Percentiles rank a stretch among this genome's conserved stretches.
phyloP scores from a whole-genome alignment of 2,329 filamentous ascomycete species.

The Paracoccidioides lutzii region DNA sequence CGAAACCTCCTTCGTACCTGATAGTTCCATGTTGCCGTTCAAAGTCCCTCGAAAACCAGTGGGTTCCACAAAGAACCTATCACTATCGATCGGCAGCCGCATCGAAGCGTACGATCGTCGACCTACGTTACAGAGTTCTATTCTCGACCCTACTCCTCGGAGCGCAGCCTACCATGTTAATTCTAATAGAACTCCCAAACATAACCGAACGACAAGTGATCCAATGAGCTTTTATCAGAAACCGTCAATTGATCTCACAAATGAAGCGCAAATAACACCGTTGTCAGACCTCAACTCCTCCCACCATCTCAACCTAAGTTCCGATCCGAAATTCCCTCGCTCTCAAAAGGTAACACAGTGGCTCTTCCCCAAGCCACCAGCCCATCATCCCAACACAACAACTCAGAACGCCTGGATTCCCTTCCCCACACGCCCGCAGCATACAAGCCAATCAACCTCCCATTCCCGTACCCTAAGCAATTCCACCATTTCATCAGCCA shows the following conservation, averaged over 20 bases:
- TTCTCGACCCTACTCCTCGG: conserved; percentile 16
- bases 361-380: conserved; percentile 15
- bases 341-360: conserved; percentile 21
- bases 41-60: conserved; percentile 26
- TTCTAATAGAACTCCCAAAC: background rate
- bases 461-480: conserved; percentile 23
- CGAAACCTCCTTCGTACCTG: conserved; percentile 1
- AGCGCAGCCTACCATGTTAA: conserved; percentile 3
- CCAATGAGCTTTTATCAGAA: conserved; percentile 8
- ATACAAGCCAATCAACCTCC: background rate
- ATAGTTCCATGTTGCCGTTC: conserved; percentile 8
- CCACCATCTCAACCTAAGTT: conserved; percentile 5
- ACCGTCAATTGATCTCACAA: background rate
- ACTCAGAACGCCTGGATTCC: conserved; percentile 3
- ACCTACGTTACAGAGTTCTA: conserved; percentile 20
- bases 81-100: conserved; percentile 15
- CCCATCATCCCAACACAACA: conserved; percentile 12
- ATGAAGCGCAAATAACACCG: background rate
- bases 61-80: conserved; percentile 20
- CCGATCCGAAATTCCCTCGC: conserved; percentile 12
- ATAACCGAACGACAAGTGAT: conserved; percentile 3
- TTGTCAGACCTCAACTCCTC: background rate
- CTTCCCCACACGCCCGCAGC: background rate
- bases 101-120: conserved; percentile 12
- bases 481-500: conserved; percentile 22